Base-by-base conservation (phyloP, 2,329 filamentous ascomycete genomes). In the Didymella exigua region DNA sequence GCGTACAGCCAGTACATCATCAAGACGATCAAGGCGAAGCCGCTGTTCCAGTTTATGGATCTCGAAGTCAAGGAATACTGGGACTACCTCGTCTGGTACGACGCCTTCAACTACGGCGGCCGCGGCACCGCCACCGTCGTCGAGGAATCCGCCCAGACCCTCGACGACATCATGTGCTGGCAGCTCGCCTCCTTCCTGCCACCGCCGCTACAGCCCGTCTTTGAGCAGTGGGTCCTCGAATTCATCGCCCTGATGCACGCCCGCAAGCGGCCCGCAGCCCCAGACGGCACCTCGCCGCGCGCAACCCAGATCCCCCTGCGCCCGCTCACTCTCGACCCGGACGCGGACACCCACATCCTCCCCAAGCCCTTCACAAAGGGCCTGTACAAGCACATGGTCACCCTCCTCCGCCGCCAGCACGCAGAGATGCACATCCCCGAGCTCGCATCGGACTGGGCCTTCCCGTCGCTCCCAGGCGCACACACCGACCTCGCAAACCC, bases 81-180 rank as follows among this genome's bases (percentile, higher is more conserved):
- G 95, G 95, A 99, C 74, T 98, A 97, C 68, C 86, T 99, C 0
- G 87, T 97, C 4, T 99, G 95, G 95, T 98, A 98, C 65, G 95
- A 99, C 66, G 91, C 97, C 76, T 97, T 93, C 81, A 99, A 99
- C 79, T 98, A 98, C 68, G 96, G 95, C 50, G 95, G 95, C 57
- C 96, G 96, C 69, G 95, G 90, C 4, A 96, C 91, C 63, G 86
- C 88, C 44, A 86, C 95, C 67, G 90, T 97, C 3, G 82, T 89
- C 7, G 87, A 87, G 63, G 81, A 81, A 9, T 91, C 93, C 65
- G 86, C 89, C 38, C 92, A 97, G 71, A 83, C 85, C 3, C 83
- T 98, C 13, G 89, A 97, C 66, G 95, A 90, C 10, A 86, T 99
- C 67, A 98, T 99, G 93, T 90, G 96, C 76, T 99, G 96, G 96